Evolutionary conservation across 2,329 filamentous ascomycete species (phyloP), one percentile per base, ranked within the genome.

Genomic region (Fusarium sp.): DNA sequence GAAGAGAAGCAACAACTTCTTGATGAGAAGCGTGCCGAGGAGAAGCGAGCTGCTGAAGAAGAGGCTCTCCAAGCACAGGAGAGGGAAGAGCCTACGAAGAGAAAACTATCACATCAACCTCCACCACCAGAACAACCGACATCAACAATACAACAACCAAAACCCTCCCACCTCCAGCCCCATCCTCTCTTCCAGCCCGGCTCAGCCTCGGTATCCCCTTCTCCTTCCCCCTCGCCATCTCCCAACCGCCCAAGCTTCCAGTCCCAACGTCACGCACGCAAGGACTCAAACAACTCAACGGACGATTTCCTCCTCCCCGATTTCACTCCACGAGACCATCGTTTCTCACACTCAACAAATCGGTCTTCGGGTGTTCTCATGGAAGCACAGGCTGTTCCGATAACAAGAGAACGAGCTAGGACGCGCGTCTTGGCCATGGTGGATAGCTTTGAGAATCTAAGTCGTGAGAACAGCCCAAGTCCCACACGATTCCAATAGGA

Each of bases 391-490:
- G 83, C 81, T n/a, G 79, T 87, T 53, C 77, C 77, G 44, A 66
- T 83, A 24, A 73, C 69, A 29, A 66, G 75, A 24, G 80, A 83
- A 70, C 77, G 77, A 62, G 81, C 84, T 12, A 76, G 79, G 69
- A 84, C 83, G 16, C 77, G 82, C 38, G 87, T 89, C 29, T 75
- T 87, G 49, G 81, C 83, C 47, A 88, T 89, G 86, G 86, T 89
- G 42, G 82, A 89, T 72, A 83, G 79, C 63, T 82, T 89, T 63
- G 87, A 89, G 81, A 82, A 77, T 34, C 76, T 78, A 57, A 86
- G 83, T 66, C 79, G 81, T 44, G 81, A 81, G 25, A 76, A 71
- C 10, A 87, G 84, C 59, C 79, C 83, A 7, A 87, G 84, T 63
- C 79, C 83, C 24, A 75, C 66, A 57, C 63, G 72, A 18, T 66